Evolutionary conservation across 73 alveolate species (phyloP), one percentile per base, ranked within the genome.

Genomic region (Breviolum minutum): DNA sequence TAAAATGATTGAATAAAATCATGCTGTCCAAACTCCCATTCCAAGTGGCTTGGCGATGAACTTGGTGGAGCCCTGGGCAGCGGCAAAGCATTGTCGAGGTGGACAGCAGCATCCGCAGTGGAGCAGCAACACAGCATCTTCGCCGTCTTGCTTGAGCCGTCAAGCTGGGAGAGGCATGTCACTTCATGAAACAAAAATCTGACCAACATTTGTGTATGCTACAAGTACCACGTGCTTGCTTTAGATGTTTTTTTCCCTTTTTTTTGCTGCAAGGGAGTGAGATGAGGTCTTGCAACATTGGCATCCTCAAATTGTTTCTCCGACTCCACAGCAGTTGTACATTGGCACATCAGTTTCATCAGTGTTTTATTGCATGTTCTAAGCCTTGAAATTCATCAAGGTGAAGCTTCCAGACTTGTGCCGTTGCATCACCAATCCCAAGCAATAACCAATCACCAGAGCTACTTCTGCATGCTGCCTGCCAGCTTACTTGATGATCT

Each of bases 331-430:
- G 26, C 5, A 40, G 88, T 80, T 48, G 29, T 8, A 80, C 14
- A 40, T 40, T 40, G 3, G 54, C 54, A 40, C 54, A 40, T 40
- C 54, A 40, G 0, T 40, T 40, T 3, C 0, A 40, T 40, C 54
- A 40, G 54, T 40, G 54, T 40, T 40, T 3, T 40, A 40, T 69
- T 16, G 19, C 4, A 61, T 10, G 77, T 1, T 40, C 64, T 61
- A 48, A 12, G 32, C 12, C 64, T 87, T 22, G 81, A 63, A 87
- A 17, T 82, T 32, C 95, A 16, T 63, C 20, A 32, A 13, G 94
- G n/a, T 73, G 24, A 30, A 88, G 84, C 69, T 68, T 83, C 85
- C 95, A 88, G n/a, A 88, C 84, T 70, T 64, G 64, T 29, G 81
- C 85, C 17, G 48, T 68, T 11, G 64, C 95, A 27, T 68, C 60